Base-by-base conservation (phyloP, 768 basidiomycete genomes). In the Hygrophorus pudorinus region DNA sequence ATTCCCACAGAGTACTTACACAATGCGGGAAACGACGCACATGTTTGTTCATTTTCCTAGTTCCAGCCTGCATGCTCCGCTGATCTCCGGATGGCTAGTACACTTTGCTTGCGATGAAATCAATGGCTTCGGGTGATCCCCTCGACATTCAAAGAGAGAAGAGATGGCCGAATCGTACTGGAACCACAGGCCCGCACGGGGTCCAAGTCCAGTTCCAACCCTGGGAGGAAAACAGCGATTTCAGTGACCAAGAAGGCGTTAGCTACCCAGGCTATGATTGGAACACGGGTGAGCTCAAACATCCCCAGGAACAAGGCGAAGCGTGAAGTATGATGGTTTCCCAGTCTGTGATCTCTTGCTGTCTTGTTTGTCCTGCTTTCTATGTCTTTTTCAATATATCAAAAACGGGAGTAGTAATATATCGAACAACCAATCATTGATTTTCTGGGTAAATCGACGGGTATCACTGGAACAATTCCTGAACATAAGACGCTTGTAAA, bases 21-120 rank as follows among this genome's bases (percentile, higher is more conserved):
- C 67, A 93, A 92, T 54, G 87, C 85, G 1, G 88, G 87, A 0
- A 91, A 90, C 54, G 86, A 91, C 58, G 87, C 88, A 1, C 72
- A 82, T 57, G 88, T 89, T 52, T 33, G 79, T 63, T n/a, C 24
- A 24, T 21, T 36, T 34, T 29, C 14, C 13, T 27, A n/a, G 12
- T 3, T 39, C 18, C 10, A 18, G 14, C 16, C 11, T 40, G 10
- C 28, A 12, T 42, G 31, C 30, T 34, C 12, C n/a, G 18, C 30
- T 44, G 12, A 40, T 29, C 38, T 7, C 43, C 18, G 14, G 41
- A 42, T n/a, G 33, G 42, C 20, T 38, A 91, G 88, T 85, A 77
- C 52, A 88, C 85, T 1, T 64, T 90, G 45, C 59, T 75, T 36
- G 76, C 77, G 10, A 56, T 85, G 57, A 72, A 72, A 44, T 60